A percentile compares a stretch with the other conserved stretches of the same genome.
Conservation (phyloP, 2,329 filamentous ascomycete species). For the Elsinoe arachidis region DNA sequence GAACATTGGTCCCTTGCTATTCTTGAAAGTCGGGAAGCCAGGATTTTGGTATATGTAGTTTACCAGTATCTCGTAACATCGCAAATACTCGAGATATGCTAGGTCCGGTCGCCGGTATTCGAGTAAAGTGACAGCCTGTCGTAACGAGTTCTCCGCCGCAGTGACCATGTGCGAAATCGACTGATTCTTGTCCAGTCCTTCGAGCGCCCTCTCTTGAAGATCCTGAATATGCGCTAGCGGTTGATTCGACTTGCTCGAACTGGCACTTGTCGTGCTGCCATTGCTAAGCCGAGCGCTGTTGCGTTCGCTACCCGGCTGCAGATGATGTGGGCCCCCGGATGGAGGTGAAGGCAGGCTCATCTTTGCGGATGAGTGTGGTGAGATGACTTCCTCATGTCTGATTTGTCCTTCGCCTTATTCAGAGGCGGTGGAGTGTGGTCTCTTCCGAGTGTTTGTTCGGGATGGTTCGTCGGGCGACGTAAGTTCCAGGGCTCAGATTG, state of each 20-base stretch:
- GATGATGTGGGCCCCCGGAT: conserved; percentile 8
- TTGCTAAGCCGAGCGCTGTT: conserved; percentile 14
- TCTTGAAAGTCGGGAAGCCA: conserved; percentile 58
- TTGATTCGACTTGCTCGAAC: conserved; percentile 10
- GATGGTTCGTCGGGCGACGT: neutral
- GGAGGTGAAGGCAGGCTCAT: conserved; percentile 13
- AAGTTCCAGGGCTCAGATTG: too few species aligned
- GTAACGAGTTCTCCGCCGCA: conserved; percentile 33
- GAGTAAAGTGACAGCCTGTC: conserved; percentile 49
- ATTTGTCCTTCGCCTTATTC: too few species aligned
- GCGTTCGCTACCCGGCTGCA: conserved; percentile 7
- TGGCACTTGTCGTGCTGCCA: conserved; percentile 15
- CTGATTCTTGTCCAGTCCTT: conserved; percentile 25
- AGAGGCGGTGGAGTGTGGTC: neutral
- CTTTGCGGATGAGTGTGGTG: neutral
- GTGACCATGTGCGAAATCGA: conserved; percentile 31
- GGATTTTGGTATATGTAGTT: conserved; percentile 68
- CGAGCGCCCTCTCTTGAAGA: conserved; percentile 32
- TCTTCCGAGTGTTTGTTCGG: neutral
- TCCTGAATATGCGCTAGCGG: conserved; percentile 34
- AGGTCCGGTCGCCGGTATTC: conserved; percentile 60
- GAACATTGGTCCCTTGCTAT: conserved; percentile 17
- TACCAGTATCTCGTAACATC: conserved; percentile 68
- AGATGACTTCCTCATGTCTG: conserved; percentile 7
- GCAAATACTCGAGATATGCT: conserved; percentile 76